Evolutionary conservation across 768 basidiomycete genomes (phyloP).

Genomic region (Lactarius vividus): DNA sequence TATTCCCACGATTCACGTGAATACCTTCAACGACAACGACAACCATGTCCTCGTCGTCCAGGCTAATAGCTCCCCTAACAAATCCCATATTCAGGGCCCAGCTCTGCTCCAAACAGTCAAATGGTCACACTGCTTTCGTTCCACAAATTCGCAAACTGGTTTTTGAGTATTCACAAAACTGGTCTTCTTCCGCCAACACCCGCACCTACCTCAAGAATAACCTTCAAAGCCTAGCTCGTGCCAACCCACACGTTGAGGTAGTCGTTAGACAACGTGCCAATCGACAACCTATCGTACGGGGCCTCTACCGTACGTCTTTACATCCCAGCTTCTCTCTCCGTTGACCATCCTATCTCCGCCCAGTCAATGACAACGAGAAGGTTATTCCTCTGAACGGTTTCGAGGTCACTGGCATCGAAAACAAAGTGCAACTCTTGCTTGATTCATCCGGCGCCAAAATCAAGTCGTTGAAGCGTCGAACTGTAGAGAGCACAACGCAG

Average conservation of each 20-base stretch:
- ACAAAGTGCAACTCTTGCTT: constrained; percentile 79
- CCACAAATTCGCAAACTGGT: constrained; percentile 84
- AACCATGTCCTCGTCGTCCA: constrained; percentile 28
- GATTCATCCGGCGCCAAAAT: constrained; percentile 89
- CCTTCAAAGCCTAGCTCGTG: constrained; percentile 60
- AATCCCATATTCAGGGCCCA: constrained; percentile 45
- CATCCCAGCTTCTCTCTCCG: not conserved
- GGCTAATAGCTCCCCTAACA: constrained; percentile 29
- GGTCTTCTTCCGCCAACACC: constrained; percentile 70
- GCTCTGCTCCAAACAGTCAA: constrained; percentile 59
- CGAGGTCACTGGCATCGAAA: constrained; percentile 67
- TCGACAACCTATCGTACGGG: constrained; percentile 76
- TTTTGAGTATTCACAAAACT: constrained; percentile 83
- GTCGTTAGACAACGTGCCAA: constrained; percentile 74
- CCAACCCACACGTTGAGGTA: constrained; percentile 82
- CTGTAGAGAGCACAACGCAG: constrained; percentile 77
- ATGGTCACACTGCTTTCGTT: constrained; percentile 71
- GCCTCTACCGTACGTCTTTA: constrained; percentile 66
- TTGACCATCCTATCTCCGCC: constrained; percentile 19
- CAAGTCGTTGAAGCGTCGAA: constrained; percentile 65
- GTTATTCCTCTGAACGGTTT: constrained; percentile 77
- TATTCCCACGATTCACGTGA: constrained; percentile 25
- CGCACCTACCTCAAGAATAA: constrained; percentile 66
- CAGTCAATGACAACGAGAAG: constrained; percentile 87
- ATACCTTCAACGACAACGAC: not conserved